Conservation (phyloP, 768 basidiomycete genomes). For the Scleroderma citrinum region DNA sequence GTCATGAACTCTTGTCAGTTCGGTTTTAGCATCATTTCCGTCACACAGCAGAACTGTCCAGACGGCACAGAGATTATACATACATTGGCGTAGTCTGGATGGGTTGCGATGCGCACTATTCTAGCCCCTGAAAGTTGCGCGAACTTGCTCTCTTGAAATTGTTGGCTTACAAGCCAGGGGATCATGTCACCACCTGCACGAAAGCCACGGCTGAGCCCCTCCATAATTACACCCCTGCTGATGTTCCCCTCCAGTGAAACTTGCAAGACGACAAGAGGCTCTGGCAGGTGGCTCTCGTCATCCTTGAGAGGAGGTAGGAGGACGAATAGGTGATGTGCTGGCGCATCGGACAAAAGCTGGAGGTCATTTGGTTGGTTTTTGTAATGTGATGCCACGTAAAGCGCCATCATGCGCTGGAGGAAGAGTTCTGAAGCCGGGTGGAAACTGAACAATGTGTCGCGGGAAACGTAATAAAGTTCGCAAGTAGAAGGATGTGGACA, state of each 20-base stretch:
- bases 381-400: conserved; percentile 97
- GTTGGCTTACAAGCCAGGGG: conserved; percentile 91
- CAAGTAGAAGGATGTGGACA: conserved; percentile 92
- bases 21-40: neutral
- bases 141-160: conserved; percentile 95
- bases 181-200: conserved; percentile 95
- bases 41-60: neutral
- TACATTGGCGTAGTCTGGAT: conserved; percentile 91
- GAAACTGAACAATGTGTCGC: conserved; percentile 95
- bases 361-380: conserved; percentile 99
- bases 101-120: conserved; percentile 88
- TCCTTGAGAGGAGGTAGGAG: conserved; percentile 89
- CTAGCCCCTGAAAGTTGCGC: conserved; percentile 87
- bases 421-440: conserved; percentile 97
- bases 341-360: conserved; percentile 95
- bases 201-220: conserved; percentile 76
- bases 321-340: conserved; percentile 95
- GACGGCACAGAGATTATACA: conserved; percentile 22
- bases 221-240: conserved; percentile 77
- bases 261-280: conserved; percentile 92
- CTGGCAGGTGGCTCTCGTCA: conserved; percentile 85
- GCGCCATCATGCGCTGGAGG: conserved; percentile 95
- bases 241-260: conserved; percentile 95
- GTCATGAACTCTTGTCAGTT: conserved; percentile 4
- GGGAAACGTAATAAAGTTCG: conserved; percentile 91